Evolutionary conservation across 2,329 filamentous ascomycete genomes (phyloP).

Genomic region (Onygenales sp.): DNA sequence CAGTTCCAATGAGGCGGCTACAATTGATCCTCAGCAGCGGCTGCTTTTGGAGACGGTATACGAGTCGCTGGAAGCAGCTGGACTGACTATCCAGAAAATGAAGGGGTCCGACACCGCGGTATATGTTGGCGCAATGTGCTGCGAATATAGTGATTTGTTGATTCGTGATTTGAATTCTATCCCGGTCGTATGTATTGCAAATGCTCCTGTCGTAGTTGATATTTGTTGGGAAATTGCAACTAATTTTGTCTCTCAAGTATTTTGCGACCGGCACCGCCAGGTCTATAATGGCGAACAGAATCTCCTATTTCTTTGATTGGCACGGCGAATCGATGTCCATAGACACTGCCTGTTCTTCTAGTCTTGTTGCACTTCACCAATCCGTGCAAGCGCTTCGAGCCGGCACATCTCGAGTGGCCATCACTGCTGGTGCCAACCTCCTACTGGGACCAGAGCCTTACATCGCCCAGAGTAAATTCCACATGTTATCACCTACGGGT

Average conservation of each 20-base stretch:
- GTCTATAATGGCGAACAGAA: conserved; percentile 30
- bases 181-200: background rate
- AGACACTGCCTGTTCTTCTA: conserved; percentile 39
- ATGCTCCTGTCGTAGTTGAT: background rate
- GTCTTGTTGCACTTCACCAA: conserved; percentile 27
- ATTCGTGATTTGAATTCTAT: conserved; percentile 10
- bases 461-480: conserved; percentile 22
- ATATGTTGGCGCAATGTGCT: conserved; percentile 17
- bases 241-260: conserved; percentile 7
- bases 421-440: conserved; percentile 18
- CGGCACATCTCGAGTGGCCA: conserved; percentile 19
- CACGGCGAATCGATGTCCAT: conserved; percentile 33
- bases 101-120: conserved; percentile 20
- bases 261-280: conserved; percentile 21
- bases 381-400: conserved; percentile 21
- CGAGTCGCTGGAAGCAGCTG: conserved; percentile 23
- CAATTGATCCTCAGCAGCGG: conserved; percentile 23
- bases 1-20: conserved; percentile 16
- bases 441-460: conserved; percentile 23
- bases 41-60: conserved; percentile 29
- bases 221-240: background rate
- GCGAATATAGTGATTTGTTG: conserved; percentile 17
- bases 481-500: conserved; percentile 44
- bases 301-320: conserved; percentile 32
- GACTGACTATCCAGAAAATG: conserved; percentile 13